Conservation (phyloP, 257 asterid species). For the Nemophila menziesii region DNA sequence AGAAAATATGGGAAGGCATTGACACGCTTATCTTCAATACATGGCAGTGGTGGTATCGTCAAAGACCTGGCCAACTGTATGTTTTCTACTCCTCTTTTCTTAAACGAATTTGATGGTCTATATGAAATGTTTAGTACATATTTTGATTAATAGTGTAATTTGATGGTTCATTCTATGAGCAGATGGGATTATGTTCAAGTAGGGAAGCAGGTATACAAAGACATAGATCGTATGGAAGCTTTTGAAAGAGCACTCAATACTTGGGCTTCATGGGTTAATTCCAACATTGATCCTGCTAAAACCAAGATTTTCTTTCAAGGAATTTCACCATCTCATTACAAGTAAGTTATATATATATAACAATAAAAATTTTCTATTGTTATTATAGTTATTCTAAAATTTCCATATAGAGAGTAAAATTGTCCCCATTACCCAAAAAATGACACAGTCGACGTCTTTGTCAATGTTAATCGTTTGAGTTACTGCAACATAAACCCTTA, state of each 20-base stretch:
- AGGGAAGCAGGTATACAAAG: constrained; percentile 30
- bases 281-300: constrained; percentile 42
- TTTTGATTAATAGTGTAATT: not conserved
- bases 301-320: too few relatives aligned
- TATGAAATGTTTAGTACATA: not conserved
- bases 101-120: not conserved
- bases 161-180: not conserved
- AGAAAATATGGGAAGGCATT: constrained; percentile 17
- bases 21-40: constrained; percentile 22
- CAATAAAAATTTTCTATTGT: constrained; percentile 56
- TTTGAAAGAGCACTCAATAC: too few relatives aligned
- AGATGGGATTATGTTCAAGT: constrained; percentile 65
- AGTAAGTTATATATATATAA: constrained; percentile 41
- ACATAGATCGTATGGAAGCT: constrained; percentile 77
- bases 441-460: too few relatives aligned
- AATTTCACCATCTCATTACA: too few relatives aligned
- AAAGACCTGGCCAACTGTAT: not conserved
- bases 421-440: too few relatives aligned
- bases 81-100: not conserved
- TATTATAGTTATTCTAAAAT: too few relatives aligned
- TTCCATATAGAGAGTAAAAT: too few relatives aligned
- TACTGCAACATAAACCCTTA: too few relatives aligned
- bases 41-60: constrained; percentile 28
- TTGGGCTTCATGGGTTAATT: constrained; percentile 48
- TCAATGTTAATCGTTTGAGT: too few relatives aligned